A percentile compares a stretch with the other conserved stretches of the same genome.
These are phyloP conservation scores for Narthecium ossifragum DNA, from an alignment of 106 monocot species.

Conservation along the genomic window DNA sequence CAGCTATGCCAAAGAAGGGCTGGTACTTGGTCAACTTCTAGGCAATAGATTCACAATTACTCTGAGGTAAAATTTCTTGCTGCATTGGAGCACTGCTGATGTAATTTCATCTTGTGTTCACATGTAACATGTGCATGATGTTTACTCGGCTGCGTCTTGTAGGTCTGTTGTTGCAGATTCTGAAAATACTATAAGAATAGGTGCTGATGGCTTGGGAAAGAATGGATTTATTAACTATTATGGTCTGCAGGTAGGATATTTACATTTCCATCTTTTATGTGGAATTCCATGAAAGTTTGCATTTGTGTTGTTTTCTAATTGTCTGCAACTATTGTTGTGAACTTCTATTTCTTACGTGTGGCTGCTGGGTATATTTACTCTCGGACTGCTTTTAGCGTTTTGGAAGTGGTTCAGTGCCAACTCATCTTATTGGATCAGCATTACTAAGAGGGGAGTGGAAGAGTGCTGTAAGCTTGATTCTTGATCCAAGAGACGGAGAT, in stretches of 20 bases:
- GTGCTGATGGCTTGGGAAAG: conserved; percentile 61
- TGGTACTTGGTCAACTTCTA: conserved; percentile 82
- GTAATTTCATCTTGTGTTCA: not conserved
- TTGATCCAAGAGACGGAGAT: conserved; percentile 98
- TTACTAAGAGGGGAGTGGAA: conserved; percentile 96
- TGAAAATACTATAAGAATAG: conserved; percentile 57
- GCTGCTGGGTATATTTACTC: not conserved
- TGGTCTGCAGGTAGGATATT: conserved; percentile 68
- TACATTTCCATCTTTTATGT: not conserved
- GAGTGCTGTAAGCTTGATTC: conserved; percentile 68
- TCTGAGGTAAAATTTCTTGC: conserved; percentile 53
- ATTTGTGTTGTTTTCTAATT: not conserved
- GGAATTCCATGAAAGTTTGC: not conserved
- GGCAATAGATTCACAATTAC: conserved; percentile 93
- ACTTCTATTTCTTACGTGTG: not conserved
- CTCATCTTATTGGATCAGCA: conserved; percentile 83
- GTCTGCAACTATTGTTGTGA: not conserved
- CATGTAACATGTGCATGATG: not conserved
- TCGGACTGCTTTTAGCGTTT: conserved; percentile 58
- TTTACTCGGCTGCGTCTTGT: conserved; percentile 1
- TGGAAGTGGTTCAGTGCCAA: conserved; percentile 98
- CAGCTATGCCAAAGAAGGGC: conserved; percentile 87
- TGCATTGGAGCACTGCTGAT: not conserved
- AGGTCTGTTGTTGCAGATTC: conserved; percentile 86
- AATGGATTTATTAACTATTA: conserved; percentile 96